Evolutionary conservation across 106 monocot genomes (phyloP), one percentile per base, ranked within the genome.

Genomic region (Acanthochlamys bracteata): DNA sequence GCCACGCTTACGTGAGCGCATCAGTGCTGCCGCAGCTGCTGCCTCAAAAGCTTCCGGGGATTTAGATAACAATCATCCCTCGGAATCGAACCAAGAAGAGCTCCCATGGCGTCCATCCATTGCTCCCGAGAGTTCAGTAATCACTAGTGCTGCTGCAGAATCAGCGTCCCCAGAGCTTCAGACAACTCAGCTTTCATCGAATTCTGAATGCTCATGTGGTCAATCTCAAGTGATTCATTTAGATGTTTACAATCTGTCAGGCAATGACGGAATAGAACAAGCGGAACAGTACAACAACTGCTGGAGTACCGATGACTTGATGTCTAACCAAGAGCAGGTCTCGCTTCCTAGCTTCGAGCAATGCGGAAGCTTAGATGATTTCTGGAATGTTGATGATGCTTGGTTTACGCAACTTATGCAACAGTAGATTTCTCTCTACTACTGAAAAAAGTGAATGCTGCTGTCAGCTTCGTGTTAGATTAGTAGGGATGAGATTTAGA

Each of bases 1-100:
- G 52, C 73, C 78, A 10, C 78, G 64, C 20, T 63, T 79, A 11
- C 8, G 52, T 4, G 78, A 79, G 33, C 57, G 69, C 24, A 69
- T 73, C 58, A 73, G 53, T 23, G 68, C 78, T 7, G 73, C 69
- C 16, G 15, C 68, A 11, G 49, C 49, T 9, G 12, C 49, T 4
- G 17, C 12, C 12, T 17, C 49, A 10, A 14, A 12, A 12, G 17
- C 49, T 49, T 2, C 49, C 9, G 49, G 15, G 10, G 49, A 49
- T 17, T 49, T 9, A 49, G 10, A 2, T 49, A 49, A 2, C 49
- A 6, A 33, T 33, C 33, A 33, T 3, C 33, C 1, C 6, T 3
- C 6, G 33, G 33, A 33, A 33, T 6, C 6, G 33, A 33, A 6
- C 33, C 33, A 33, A 33, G 33, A 33, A 33, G 33, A 33, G 33